Conservation (phyloP, 1,284 basidiomycete species). For the Tremellales sp. region DNA sequence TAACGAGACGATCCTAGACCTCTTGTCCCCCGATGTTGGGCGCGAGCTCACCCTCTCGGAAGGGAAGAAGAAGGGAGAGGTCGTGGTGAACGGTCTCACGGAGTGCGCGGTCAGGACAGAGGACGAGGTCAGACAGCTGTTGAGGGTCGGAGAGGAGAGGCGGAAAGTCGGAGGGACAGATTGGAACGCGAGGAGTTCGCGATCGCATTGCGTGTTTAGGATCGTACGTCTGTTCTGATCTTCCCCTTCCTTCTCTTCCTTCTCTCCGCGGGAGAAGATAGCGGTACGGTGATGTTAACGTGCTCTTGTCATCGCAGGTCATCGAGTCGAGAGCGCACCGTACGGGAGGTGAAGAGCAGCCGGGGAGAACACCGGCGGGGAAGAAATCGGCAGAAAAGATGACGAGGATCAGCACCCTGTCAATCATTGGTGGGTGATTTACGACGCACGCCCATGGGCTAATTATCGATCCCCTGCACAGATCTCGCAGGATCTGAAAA, state of each 20-base stretch:
- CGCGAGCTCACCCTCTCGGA: slow-evolving; percentile 44
- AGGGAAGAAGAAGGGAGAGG: slow-evolving; percentile 47
- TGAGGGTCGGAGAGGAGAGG: slow-evolving; percentile 80
- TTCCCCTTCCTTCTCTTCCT: no score
- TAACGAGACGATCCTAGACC: slow-evolving; percentile 83
- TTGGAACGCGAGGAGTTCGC: slow-evolving; percentile 91
- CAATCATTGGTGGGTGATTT: slow-evolving; percentile 29
- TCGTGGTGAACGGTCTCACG: slow-evolving; percentile 47
- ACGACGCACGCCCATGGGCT: background rate
- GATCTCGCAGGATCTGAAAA: slow-evolving; percentile 97
- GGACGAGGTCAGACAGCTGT: slow-evolving; percentile 76
- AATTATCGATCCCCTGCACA: slow-evolving; percentile 47
- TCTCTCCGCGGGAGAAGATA: no score
- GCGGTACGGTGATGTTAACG: slow-evolving; percentile 2
- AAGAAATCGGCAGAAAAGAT: slow-evolving; percentile 40
- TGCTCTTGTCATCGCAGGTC: slow-evolving; percentile 29
- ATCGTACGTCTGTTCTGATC: slow-evolving; percentile 64
- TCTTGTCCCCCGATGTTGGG: slow-evolving; percentile 35
- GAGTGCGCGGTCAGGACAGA: slow-evolving; percentile 75
- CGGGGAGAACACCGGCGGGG: slow-evolving; percentile 23
- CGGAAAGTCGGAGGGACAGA: slow-evolving; percentile 90
- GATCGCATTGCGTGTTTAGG: slow-evolving; percentile 89
- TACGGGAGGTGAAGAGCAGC: slow-evolving; percentile 12
- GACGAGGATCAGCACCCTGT: slow-evolving; percentile 64
- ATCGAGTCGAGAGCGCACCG: slow-evolving; percentile 42